These are phyloP conservation scores for Lotmaria passim DNA, from an alignment of 208 protist species.

Conservation along the genomic window DNA sequence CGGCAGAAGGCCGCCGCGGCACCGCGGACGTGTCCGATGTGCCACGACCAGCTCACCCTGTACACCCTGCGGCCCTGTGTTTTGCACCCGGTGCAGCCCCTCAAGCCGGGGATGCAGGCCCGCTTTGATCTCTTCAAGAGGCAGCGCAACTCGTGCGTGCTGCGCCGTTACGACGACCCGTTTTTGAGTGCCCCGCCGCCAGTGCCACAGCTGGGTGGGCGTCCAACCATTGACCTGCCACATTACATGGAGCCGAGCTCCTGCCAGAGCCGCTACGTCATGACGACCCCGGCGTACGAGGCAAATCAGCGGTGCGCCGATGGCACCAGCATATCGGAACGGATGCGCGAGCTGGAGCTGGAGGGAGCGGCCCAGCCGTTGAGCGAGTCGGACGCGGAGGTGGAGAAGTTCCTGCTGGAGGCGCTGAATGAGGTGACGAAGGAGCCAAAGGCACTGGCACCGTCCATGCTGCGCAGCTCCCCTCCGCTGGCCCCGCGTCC, in stretches of 20 bases:
- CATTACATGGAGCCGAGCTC: slow-evolving; percentile 52
- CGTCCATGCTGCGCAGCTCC: slow-evolving; percentile 44
- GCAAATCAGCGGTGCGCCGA: slow-evolving; percentile 54
- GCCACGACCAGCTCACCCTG: slow-evolving; percentile 53
- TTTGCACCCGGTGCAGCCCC: slow-evolving; percentile 45
- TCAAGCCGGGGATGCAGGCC: slow-evolving; percentile 34
- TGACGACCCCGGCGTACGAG: slow-evolving; percentile 61
- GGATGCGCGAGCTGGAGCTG: slow-evolving; percentile 46
- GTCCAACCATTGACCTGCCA: slow-evolving; percentile 43
- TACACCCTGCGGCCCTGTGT: slow-evolving; percentile 70
- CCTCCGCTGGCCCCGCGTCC: slow-evolving; percentile 41
- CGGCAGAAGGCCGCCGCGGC: slow-evolving; percentile 45
- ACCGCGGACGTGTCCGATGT: slow-evolving; percentile 80
- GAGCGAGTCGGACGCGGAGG: slow-evolving; percentile 57
- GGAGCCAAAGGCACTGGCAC: slow-evolving; percentile 42
- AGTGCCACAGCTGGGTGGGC: slow-evolving; percentile 1
- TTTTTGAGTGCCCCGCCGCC: not conserved
- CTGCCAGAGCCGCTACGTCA: slow-evolving; percentile 74
- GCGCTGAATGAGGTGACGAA: slow-evolving; percentile 65
- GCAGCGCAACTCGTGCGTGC: slow-evolving; percentile 55
- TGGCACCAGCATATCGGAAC: slow-evolving; percentile 49
- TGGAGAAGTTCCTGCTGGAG: slow-evolving; percentile 51
- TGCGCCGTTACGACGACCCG: slow-evolving; percentile 77
- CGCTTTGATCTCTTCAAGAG: slow-evolving; percentile 77
- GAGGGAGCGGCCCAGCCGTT: slow-evolving; percentile 41